A percentile compares a stretch with the other conserved stretches of the same genome.
Conservation (phyloP, 805 yeast species). For the Hyphopichia homilentoma region DNA sequence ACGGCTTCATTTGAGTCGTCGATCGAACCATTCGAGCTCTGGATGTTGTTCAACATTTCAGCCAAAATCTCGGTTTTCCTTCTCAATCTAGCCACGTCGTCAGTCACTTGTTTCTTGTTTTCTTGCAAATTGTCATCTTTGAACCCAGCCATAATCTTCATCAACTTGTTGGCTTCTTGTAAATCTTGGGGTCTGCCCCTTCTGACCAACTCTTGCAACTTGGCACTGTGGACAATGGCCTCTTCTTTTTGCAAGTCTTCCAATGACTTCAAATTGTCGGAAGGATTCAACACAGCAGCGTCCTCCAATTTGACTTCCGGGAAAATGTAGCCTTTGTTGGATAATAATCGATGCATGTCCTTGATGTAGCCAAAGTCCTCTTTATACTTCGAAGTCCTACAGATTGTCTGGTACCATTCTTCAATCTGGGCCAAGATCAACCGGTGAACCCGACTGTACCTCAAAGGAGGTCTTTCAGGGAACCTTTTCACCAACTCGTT, state of each 20-base stretch:
- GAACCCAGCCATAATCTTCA: slow-evolving; percentile 98
- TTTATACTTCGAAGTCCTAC: slow-evolving; percentile 83
- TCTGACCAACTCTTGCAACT: slow-evolving; percentile 90
- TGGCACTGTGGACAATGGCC: slow-evolving; percentile 87
- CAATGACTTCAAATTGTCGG: slow-evolving; percentile 80
- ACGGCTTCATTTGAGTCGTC: slow-evolving; percentile 65
- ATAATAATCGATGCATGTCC: slow-evolving; percentile 90
- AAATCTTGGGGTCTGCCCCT: slow-evolving; percentile 94
- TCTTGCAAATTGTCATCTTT: slow-evolving; percentile 75
- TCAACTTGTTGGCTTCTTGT: slow-evolving; percentile 91
- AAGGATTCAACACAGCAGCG: slow-evolving; percentile 88
- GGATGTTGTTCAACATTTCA: slow-evolving; percentile 70
- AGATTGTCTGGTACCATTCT: slow-evolving; percentile 96
- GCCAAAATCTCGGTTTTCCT: slow-evolving; percentile 83
- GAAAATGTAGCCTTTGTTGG: slow-evolving; percentile 88
- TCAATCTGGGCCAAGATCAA: slow-evolving; percentile 85
- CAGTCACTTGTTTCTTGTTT: slow-evolving; percentile 73
- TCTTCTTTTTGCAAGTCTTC: slow-evolving; percentile 93
- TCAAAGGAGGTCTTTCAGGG: slow-evolving; percentile 90
- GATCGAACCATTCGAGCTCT: slow-evolving; percentile 35
- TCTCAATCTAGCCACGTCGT: slow-evolving; percentile 77
- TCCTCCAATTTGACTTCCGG: slow-evolving; percentile 91
- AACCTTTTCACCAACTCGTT: slow-evolving; percentile 90
- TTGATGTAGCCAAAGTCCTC: slow-evolving; percentile 89
- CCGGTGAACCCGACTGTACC: slow-evolving; percentile 79